Conservation (phyloP, 805 yeast genomes). For the Candida nonsorbophila region DNA sequence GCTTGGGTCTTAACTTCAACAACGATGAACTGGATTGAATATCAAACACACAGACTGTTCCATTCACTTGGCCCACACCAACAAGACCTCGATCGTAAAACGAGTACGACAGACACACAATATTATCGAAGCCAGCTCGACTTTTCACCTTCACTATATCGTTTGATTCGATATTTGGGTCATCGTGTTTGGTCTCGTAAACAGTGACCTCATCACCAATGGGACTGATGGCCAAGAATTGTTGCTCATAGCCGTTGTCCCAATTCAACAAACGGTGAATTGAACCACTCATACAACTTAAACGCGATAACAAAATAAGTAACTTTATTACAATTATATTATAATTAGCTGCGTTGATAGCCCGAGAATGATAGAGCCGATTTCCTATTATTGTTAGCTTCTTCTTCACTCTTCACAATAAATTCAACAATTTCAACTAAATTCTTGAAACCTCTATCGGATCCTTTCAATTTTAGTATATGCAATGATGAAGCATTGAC, state of each 20-base stretch:
- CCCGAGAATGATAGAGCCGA: too few relatives aligned
- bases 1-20: slow-evolving; percentile 51
- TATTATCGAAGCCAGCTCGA: slow-evolving; percentile 59
- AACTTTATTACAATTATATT: too few relatives aligned
- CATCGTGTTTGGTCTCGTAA: slow-evolving; percentile 46
- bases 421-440: slow-evolving; percentile 38
- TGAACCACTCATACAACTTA: slow-evolving; percentile 47
- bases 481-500: slow-evolving; percentile 34
- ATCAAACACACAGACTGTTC: slow-evolving; percentile 60
- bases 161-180: slow-evolving; percentile 45
- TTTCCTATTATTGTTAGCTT: slow-evolving; percentile 10
- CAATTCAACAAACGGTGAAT: slow-evolving; percentile 56
- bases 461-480: slow-evolving; percentile 40
- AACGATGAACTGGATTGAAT: slow-evolving; percentile 35
- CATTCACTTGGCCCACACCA: slow-evolving; percentile 73
- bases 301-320: not conserved
- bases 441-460: slow-evolving; percentile 40
- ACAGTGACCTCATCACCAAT: slow-evolving; percentile 74
- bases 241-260: slow-evolving; percentile 53
- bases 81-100: slow-evolving; percentile 49
- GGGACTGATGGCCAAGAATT: slow-evolving; percentile 66
- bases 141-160: slow-evolving; percentile 48
- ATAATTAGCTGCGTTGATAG: too few relatives aligned
- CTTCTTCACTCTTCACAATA: slow-evolving; percentile 41
- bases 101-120: slow-evolving; percentile 66